Base-by-base conservation (phyloP, 1,284 basidiomycete species). In the Ceratobasidium papillatum region DNA sequence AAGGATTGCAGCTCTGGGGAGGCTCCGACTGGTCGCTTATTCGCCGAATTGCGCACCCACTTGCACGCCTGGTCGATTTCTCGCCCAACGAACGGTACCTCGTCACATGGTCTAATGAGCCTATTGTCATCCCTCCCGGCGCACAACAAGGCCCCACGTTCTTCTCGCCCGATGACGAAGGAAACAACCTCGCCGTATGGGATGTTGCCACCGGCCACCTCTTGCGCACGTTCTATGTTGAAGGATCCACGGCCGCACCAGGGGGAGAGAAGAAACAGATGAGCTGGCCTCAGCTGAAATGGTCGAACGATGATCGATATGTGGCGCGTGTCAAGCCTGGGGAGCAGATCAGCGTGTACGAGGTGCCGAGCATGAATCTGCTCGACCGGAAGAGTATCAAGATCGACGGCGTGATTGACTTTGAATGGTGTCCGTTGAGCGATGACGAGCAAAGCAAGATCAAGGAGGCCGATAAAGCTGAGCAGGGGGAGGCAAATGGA, bases 351-450 rank as follows among this genome's bases (percentile, higher is more conserved):
- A 96, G 95, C 80, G 91, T 99, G 62, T 96, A 99, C 84, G 95
- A 98, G 83, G 89, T 97, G 73, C 98, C 98, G 14, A 88, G 89
- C 76, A 98, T 99, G 96, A 91, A 91, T 79, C 86, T 99, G 68
- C 89, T 99, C 76, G 97, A 95, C 79, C 99, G 98, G 86, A 99
- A 99, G 86, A 95, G 93, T 79, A 86, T 99, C 84, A 99, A 99
- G 86, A 94, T 99, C 76, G 96, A 99, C 80, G 98, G 97, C 30
- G 97, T 99, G 45, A 88, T 96, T 78, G 98, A 99, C 84, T 99
- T 99, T 83, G 98, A 99, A 84, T 99, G 98, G 98, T 96, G 95
- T 80, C 98, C 98, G 41, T 88, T 93, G 77, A 91, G 94, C 75
- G 96, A 98, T 80, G 69, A 72, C 45, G 69, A 72, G 58, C 30